Evolutionary conservation across 768 basidiomycete species (phyloP), one percentile per base, ranked within the genome.

Genomic region (Termitomyces sp.): DNA sequence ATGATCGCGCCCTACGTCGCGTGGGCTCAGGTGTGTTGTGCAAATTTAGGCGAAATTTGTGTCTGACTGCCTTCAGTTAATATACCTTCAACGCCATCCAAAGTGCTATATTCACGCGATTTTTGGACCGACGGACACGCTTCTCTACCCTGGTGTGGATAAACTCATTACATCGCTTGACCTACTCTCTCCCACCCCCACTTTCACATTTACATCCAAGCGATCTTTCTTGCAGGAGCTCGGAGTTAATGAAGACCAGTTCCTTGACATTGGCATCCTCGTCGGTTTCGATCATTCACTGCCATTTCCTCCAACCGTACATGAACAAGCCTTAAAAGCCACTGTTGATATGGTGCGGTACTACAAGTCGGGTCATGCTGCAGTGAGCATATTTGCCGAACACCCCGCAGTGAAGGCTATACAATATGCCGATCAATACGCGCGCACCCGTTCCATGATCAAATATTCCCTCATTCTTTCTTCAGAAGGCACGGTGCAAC

Each of bases 91-190:
- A 71, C 86, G 91, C 52, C 96, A 98, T 73, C 78, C 84, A 30
- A 96, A 97, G 70, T 82, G 88, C 5, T 99, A 98, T 72, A 90
- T 96, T 61, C 95, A 98, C 66, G 88, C 96, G 21, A 86, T 98
- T 63, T 97, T 85, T 70, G 94, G 91, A 5, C 85, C 96, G 17
- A 89, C 88, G 2, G 97, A 99, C 69, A 82, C 89, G 25, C 79
- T 99, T 11, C 79, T 98, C 40, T 98, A 94, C 69, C 91, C 94
- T 16, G 78, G 77, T 30, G 82, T 94, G 39, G 92, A 95, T 75
- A 91, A 89, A 67, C 78, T 98, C 67, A 95, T 99, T 69, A 92
- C 89, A 47, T 82, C 86, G 32, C 77, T 98, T 64, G 90, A 98
- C 73, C 84, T 96, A 58, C 70, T 79, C 51, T 78, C 84, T 30